These are phyloP conservation scores for Diaporthe citri DNA, from an alignment of 2,329 filamentous ascomycete genomes.

Conservation along the genomic window DNA sequence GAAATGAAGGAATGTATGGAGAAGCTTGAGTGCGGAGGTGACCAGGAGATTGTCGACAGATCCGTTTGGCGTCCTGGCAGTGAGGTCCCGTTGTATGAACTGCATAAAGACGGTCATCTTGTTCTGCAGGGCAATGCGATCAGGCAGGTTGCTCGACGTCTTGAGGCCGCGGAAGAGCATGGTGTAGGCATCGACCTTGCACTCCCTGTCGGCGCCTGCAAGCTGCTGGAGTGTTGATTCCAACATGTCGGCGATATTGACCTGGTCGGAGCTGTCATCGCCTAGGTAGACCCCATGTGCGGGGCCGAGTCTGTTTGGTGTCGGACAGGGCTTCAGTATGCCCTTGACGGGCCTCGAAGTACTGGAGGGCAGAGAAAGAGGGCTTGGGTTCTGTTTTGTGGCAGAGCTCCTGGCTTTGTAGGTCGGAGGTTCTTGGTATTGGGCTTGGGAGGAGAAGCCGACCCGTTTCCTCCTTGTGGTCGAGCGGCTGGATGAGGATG, in stretches of 20 bases:
- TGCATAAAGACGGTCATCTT: constrained; percentile 84
- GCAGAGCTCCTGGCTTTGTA: constrained; percentile 54
- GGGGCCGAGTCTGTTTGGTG: constrained; percentile 59
- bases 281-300: constrained; percentile 58
- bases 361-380: constrained; percentile 53
- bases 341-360: constrained; percentile 65
- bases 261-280: constrained; percentile 50
- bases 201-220: constrained; percentile 77
- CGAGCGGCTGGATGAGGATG: constrained; percentile 56
- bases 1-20: constrained; percentile 82
- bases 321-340: constrained; percentile 82
- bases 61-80: constrained; percentile 68
- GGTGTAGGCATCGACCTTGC: constrained; percentile 87
- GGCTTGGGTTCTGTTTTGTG: constrained; percentile 57
- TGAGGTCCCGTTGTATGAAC: constrained; percentile 87
- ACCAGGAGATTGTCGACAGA: constrained; percentile 76
- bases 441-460: constrained; percentile 68
- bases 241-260: constrained; percentile 82
- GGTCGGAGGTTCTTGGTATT: constrained; percentile 67
- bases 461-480: constrained; percentile 66
- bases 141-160: constrained; percentile 84
- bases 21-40: constrained; percentile 82
- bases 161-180: constrained; percentile 82
- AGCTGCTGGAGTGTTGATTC: constrained; percentile 88
- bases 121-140: constrained; percentile 76